These are phyloP conservation scores for Parathielavia appendiculata DNA, from an alignment of 495 filamentous ascomycete genomes.

Conservation along the genomic window DNA sequence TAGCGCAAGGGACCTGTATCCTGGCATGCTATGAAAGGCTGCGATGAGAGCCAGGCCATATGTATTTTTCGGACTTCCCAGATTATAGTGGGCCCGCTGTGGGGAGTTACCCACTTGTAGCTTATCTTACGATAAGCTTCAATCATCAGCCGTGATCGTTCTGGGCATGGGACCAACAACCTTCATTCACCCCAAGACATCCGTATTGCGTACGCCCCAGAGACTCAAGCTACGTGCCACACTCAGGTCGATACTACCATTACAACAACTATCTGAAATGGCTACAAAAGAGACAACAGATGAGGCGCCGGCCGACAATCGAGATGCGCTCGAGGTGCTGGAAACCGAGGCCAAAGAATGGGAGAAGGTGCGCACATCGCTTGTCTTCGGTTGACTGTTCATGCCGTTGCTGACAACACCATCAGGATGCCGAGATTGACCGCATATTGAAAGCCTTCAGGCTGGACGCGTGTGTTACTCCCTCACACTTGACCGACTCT, in stretches of 20 bases:
- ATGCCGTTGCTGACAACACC: constrained; percentile 8
- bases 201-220: background rate
- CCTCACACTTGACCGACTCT: background rate
- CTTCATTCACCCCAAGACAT: no score
- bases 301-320: constrained; percentile 25
- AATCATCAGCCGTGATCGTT: no score
- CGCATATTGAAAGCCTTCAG: constrained; percentile 87
- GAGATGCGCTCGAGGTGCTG: constrained; percentile 73
- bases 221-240: no score
- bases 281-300: constrained; percentile 27
- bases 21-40: background rate
- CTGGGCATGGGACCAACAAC: no score
- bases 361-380: constrained; percentile 55
- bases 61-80: constrained; percentile 11
- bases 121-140: background rate
- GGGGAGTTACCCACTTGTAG: no score
- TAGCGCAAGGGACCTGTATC: background rate
- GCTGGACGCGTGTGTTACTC: constrained; percentile 69
- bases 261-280: background rate
- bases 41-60: background rate
- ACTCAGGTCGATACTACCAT: background rate
- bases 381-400: background rate
- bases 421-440: constrained; percentile 89
- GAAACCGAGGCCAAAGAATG: constrained; percentile 87
- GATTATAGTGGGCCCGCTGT: constrained; percentile 28